Evolutionary conservation across 129 eudicot genomes (phyloP), one percentile per base, ranked within the genome.

Genomic region (Chrysanthemum lavandulifolium): DNA sequence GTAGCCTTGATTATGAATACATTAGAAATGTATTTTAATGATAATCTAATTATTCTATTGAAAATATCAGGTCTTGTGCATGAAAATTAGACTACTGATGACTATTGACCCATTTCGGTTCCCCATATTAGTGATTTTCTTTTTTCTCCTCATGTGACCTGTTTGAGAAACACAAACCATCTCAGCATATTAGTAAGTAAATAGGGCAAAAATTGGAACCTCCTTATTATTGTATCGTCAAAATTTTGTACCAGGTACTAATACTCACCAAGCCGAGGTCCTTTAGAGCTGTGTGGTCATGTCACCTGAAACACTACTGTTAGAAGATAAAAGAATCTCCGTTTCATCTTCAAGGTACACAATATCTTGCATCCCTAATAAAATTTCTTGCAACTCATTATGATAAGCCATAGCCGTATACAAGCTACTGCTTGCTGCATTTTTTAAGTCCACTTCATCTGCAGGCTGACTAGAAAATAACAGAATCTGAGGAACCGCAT

Each of bases 261-360:
- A 61, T 61, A 77, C 91, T 82, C 71, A 93, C 96, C 92, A 93
- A 68, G 61, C 92, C 98, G 10, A 93, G 83, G 75, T 90, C 97
- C 47, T 79, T 79, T 19, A 93, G 73, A 49, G 88, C 84, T 0
- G 85, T 40, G 54, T 80, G 8, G 76, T 69, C n/a, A 2, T 74
- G 21, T 77, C 86, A 67, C 55, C 57, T 25, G 71, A 52, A 61
- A 50, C 66, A 2, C 25, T 51, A 33, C 74, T 77, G 13, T 82
- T 72, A 3, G 88, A 72, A 33, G 86, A 77, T 73, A 88, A 79
- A 2, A 92, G 95, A n/a, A 91, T 67, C 27, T 80, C 82, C 27
- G 59, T 79, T 6, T 84, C 78, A 71, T 76, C 79, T 40, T 78
- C 82, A 54, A 93, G 57, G 61, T 82, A 74, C 47, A 82, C 89